Evolutionary conservation across 2,329 filamentous ascomycete genomes (phyloP), one percentile per base, ranked within the genome.

Genomic region (Drechmeria coniospora): DNA sequence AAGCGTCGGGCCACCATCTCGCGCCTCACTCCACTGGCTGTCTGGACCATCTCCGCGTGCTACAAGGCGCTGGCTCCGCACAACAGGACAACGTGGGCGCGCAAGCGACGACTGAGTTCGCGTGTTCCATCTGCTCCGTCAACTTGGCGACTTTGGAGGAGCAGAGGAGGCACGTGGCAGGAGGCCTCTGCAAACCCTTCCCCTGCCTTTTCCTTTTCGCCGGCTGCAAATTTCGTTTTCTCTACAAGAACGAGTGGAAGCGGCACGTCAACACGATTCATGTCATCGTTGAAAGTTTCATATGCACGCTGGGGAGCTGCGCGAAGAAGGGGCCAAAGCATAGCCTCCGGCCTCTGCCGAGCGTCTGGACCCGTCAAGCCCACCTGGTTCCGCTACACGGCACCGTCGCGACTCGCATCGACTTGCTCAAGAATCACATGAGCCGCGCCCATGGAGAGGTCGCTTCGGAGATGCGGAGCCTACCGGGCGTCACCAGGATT

Each of bases 221-320:
- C 31, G 79, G 78, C 19, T 95, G 87, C 54, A 38, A 36, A 1
- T 69, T 73, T 3, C 73, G 65, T 1, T 93, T 93, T 44, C 65
- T 68, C 3, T 75, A 67, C 39, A 93, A 92, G 56, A 93, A 93
- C 47, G 86, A 94, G 50, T 94, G 87, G 87, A 94, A 94, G 51
- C 73, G 87, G 0, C 87, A 95, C 46, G 72, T 87, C 42, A 58
- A 63, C 18, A 79, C 78, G 0, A 79, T 92, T 45, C 87, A 95
- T 45, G 60, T 93, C 14, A 68, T 75, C 29, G 60, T 81, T 3
- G 58, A 67, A 24, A 79, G 74, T 53, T 94, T 76, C 70, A 62
- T 77, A 32, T 95, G 86, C 55, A 66, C 74, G 37, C 59, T 78
- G 18, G 77, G 70, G 34, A 44, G 51, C 6, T 77, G 72, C 46